Evolutionary conservation across 192 early-diverging fungal genomes (phyloP).

Genomic region (Linderina pennispora): DNA sequence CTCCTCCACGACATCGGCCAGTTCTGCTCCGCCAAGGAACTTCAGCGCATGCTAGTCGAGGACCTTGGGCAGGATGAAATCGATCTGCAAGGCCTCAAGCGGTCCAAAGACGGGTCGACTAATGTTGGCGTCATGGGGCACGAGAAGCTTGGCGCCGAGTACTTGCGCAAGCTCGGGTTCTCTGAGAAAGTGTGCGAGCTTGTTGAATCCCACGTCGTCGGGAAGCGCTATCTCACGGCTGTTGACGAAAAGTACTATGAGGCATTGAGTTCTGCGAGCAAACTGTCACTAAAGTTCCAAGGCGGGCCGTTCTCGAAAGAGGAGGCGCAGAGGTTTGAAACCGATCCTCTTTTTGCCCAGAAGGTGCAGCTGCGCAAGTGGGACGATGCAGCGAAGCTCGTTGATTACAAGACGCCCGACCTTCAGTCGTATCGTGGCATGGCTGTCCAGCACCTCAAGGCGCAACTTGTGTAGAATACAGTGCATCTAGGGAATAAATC

Average conservation of each 20-base stretch:
- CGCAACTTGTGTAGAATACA: no score
- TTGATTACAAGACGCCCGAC: slow-evolving; percentile 37
- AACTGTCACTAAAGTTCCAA: slow-evolving; percentile 49
- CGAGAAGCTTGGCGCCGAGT: slow-evolving; percentile 50
- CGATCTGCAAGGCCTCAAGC: background rate
- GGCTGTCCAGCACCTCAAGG: slow-evolving; percentile 31
- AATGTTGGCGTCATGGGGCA: slow-evolving; percentile 48
- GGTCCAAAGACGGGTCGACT: slow-evolving; percentile 4
- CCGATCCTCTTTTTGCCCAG: slow-evolving; percentile 46
- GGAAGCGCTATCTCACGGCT: slow-evolving; percentile 54
- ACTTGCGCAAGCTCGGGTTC: slow-evolving; percentile 50
- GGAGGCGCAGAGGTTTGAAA: slow-evolving; percentile 42
- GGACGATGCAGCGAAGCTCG: slow-evolving; percentile 49
- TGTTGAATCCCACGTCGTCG: slow-evolving; percentile 52
- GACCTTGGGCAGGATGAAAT: slow-evolving; percentile 9
- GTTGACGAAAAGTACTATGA: slow-evolving; percentile 43
- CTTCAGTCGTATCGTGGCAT: slow-evolving; percentile 41
- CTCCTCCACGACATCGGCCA: slow-evolving; percentile 57
- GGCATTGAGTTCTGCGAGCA: slow-evolving; percentile 46
- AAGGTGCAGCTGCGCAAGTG: slow-evolving; percentile 52
- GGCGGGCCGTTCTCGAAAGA: slow-evolving; percentile 42
- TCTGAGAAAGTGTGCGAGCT: slow-evolving; percentile 46
- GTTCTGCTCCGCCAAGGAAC: slow-evolving; percentile 44
- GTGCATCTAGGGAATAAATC: no score
- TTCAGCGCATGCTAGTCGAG: slow-evolving; percentile 45